Evolutionary conservation across 1,284 basidiomycete genomes (phyloP).

Genomic region (Heterobasidion occidentale): DNA sequence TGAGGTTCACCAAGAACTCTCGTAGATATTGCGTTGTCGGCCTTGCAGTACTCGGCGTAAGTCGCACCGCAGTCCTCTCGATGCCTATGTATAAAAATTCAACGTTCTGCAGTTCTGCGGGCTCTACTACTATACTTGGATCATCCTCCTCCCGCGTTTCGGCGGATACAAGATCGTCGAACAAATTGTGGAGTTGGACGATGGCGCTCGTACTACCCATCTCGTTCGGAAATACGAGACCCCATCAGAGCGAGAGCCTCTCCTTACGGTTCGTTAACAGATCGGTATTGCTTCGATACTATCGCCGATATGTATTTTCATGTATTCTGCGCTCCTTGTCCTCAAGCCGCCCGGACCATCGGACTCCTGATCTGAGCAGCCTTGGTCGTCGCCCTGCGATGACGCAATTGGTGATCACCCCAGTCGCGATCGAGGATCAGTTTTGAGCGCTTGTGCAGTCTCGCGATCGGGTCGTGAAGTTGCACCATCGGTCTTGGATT

Average conservation of each 20-base stretch:
- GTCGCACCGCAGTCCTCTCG: background rate
- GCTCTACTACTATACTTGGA: conserved; percentile 28
- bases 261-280: background rate
- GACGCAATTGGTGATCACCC: too few relatives aligned
- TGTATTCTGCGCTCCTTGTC: too few relatives aligned
- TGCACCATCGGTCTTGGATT: too few relatives aligned
- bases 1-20: conserved; percentile 2
- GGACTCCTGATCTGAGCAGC: too few relatives aligned
- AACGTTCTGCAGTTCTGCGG: conserved; percentile 13
- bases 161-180: conserved; percentile 25
- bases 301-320: too few relatives aligned
- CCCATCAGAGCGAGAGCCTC: background rate
- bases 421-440: too few relatives aligned
- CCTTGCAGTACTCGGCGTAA: conserved; percentile 15
- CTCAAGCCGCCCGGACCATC: too few relatives aligned
- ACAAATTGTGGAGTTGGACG: conserved; percentile 18
- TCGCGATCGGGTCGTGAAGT: too few relatives aligned
- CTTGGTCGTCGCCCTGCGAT: too few relatives aligned
- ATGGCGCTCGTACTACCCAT: conserved; percentile 18
- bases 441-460: too few relatives aligned
- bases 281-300: background rate
- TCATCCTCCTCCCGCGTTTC: conserved; percentile 20
- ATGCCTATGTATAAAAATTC: too few relatives aligned
- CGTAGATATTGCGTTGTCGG: conserved; percentile 19
- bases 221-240: conserved; percentile 14